Conservation (phyloP, 1,139 yeast species). For the Sugiyamaella novakii region DNA sequence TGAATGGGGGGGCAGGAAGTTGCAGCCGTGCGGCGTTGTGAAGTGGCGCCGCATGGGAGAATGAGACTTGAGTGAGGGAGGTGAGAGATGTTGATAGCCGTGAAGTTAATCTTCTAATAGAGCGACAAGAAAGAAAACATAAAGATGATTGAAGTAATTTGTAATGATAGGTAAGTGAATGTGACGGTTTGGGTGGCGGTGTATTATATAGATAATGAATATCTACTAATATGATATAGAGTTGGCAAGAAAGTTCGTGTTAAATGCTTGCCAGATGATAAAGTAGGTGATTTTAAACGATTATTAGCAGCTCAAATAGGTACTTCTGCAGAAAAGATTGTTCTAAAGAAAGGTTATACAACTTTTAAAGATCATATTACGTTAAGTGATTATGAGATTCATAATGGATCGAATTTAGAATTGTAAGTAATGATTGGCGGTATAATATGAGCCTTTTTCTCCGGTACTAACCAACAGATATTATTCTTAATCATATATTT, state of each 20-base stretch:
- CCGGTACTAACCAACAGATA: too few relatives aligned
- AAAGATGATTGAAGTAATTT: slow-evolving; percentile 45
- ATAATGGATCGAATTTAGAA: slow-evolving; percentile 85
- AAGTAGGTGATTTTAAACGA: slow-evolving; percentile 90
- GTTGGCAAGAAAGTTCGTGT: slow-evolving; percentile 87
- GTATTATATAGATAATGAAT: too few relatives aligned
- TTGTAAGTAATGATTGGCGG: slow-evolving; percentile 62
- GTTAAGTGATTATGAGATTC: slow-evolving; percentile 89
- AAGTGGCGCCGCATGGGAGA: neutral
- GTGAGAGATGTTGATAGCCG: neutral
- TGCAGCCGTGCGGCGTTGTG: neutral
- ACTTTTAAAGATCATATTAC: slow-evolving; percentile 87
- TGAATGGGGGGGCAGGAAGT: neutral
- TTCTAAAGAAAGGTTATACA: slow-evolving; percentile 53
- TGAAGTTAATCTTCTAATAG: too few relatives aligned
- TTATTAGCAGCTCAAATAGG: slow-evolving; percentile 83
- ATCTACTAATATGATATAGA: slow-evolving; percentile 40
- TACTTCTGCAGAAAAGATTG: slow-evolving; percentile 64
- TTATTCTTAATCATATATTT: slow-evolving; percentile 9
- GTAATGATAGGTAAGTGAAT: slow-evolving; percentile 46
- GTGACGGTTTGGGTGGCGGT: too few relatives aligned
- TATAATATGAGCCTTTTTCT: too few relatives aligned
- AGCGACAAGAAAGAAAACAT: too few relatives aligned
- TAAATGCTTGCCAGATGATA: slow-evolving; percentile 77
- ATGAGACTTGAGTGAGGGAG: neutral